Conservation (phyloP, 768 basidiomycete species). For the Lentinula aciculospora region DNA sequence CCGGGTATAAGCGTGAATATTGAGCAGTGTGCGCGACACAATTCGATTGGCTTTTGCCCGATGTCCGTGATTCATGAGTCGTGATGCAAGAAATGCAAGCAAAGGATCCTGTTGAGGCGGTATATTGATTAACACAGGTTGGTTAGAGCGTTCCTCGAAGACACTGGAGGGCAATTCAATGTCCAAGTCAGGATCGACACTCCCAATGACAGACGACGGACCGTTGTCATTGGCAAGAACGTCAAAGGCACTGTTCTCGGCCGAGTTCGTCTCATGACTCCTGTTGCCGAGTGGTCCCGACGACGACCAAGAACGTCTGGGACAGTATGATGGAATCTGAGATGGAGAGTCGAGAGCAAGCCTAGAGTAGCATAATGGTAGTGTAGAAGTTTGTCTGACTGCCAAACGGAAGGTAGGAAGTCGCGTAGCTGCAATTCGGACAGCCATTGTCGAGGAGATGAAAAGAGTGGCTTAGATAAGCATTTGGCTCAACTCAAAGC, state of each 20-base stretch:
- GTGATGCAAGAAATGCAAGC: slow-evolving; percentile 58
- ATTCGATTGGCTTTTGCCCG: slow-evolving; percentile 53
- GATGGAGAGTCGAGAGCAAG: background rate
- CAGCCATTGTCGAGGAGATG: background rate
- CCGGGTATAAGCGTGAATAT: slow-evolving; percentile 70
- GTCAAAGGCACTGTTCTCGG: background rate
- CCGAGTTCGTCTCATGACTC: background rate
- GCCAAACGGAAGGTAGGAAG: background rate
- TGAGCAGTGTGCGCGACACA: slow-evolving; percentile 57
- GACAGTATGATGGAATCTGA: background rate
- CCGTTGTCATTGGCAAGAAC: background rate
- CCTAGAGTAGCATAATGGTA: background rate
- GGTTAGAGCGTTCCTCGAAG: slow-evolving; percentile 1
- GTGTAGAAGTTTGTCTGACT: background rate
- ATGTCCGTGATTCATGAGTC: slow-evolving; percentile 59
- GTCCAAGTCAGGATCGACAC: slow-evolving; percentile 5
- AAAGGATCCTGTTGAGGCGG: slow-evolving; percentile 76
- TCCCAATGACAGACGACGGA: background rate
- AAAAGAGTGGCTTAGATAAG: background rate
- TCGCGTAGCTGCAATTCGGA: background rate
- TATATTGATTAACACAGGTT: slow-evolving; percentile 38
- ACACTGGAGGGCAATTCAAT: background rate
- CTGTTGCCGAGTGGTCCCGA: background rate
- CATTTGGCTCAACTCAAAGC: no score
- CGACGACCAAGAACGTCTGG: background rate